Conservation (phyloP, 2,329 filamentous ascomycete species). For the Pyricularia sp. region DNA sequence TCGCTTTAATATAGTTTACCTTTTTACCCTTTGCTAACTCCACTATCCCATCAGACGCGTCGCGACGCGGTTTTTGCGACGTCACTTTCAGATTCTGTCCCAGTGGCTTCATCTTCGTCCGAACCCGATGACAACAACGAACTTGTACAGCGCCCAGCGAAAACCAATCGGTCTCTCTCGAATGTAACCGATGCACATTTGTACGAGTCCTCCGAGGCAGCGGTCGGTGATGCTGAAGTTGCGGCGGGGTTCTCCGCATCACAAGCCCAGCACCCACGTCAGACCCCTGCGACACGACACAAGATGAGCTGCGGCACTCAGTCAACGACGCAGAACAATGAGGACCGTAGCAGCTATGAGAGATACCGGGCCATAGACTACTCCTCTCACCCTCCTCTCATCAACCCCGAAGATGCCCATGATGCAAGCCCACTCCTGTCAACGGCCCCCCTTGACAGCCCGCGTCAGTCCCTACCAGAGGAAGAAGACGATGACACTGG, state of each 20-base stretch:
- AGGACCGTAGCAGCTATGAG: conserved; percentile 42
- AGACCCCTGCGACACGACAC: neutral
- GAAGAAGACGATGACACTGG: conserved; percentile 39
- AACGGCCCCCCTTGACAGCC: conserved; percentile 16
- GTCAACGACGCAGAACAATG: conserved; percentile 47
- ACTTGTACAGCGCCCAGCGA: neutral
- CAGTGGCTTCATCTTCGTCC: neutral
- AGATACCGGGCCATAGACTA: conserved; percentile 20
- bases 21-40: neutral
- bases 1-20: neutral
- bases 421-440: conserved; percentile 15
- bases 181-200: neutral
- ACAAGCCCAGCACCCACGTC: neutral
- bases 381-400: neutral
- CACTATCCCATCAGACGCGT: neutral
- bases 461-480: conserved; percentile 19
- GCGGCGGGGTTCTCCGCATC: neutral
- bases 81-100: neutral
- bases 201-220: neutral
- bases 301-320: conserved; percentile 20
- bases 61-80: neutral
- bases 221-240: neutral
- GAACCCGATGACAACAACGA: neutral
- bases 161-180: neutral
- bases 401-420: conserved; percentile 5